Evolutionary conservation across 257 asterid genomes (phyloP).

Genomic region (Nicotiana tabacum): DNA sequence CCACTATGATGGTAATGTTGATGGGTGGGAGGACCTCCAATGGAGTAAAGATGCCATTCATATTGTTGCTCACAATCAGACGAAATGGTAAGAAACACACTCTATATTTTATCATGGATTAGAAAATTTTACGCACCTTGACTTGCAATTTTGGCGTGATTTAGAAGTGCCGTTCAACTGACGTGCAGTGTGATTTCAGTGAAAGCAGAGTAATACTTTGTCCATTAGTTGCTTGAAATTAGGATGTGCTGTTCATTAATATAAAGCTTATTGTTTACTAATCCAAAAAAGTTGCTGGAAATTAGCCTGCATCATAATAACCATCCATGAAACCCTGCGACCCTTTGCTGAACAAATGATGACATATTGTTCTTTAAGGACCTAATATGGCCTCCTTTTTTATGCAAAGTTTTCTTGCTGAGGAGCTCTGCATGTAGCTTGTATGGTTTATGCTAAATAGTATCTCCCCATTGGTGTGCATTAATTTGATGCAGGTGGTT

Average conservation of each 20-base stretch:
- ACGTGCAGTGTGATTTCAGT: neutral
- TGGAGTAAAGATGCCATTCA: conserved; percentile 91
- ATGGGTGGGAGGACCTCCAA: conserved; percentile 80
- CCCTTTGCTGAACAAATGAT: neutral
- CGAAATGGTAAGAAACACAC: conserved; percentile 64
- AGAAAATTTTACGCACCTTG: neutral
- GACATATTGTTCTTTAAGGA: neutral
- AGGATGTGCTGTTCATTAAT: neutral
- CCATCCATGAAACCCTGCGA: neutral
- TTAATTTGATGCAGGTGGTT: conserved; percentile 73
- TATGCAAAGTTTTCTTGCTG: neutral
- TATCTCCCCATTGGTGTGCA: neutral
- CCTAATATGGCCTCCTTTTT: neutral
- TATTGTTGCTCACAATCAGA: conserved; percentile 86
- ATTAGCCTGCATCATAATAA: neutral
- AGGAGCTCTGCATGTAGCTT: neutral
- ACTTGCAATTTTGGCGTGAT: neutral
- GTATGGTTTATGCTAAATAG: neutral
- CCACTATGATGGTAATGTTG: conserved; percentile 90
- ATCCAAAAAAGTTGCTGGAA: neutral
- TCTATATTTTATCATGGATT: neutral
- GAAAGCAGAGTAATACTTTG: neutral
- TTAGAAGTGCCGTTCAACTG: neutral
- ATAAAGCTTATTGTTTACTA: neutral
- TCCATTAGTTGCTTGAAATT: neutral